A percentile compares a stretch with the other conserved stretches of the same genome.
Conservation (phyloP, 257 asterid genomes). For the Nicotiana sylvestris region DNA sequence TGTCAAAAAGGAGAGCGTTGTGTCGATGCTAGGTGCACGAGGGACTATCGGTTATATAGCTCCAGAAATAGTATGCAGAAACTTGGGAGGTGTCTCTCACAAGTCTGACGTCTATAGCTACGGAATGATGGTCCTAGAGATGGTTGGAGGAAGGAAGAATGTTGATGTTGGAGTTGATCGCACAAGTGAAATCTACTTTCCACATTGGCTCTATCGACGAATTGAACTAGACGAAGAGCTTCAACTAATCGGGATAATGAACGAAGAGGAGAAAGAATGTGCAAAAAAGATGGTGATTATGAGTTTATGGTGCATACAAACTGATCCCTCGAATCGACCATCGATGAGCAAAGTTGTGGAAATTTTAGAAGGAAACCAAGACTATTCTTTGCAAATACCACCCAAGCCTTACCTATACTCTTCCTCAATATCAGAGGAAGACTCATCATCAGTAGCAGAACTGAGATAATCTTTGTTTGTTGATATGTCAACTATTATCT, state of each 20-base stretch:
- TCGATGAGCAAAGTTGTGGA: conserved; percentile 31
- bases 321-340: conserved; percentile 19
- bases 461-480: background rate
- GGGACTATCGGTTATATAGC: conserved; percentile 20
- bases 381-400: conserved; percentile 21
- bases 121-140: conserved; percentile 26
- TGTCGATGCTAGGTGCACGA: too few species aligned
- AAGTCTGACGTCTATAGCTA: conserved; percentile 43
- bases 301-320: conserved; percentile 52
- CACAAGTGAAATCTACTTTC: conserved; percentile 21
- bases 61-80: conserved; percentile 18
- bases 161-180: background rate
- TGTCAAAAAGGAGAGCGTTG: too few species aligned
- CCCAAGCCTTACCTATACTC: conserved; percentile 21
- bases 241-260: background rate
- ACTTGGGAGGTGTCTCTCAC: conserved; percentile 32
- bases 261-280: conserved; percentile 15
- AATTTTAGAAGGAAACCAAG: conserved; percentile 29
- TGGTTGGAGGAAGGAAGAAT: conserved; percentile 13
- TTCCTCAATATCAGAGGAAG: conserved; percentile 2
- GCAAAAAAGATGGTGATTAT: conserved; percentile 30
- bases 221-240: background rate
- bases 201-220: conserved; percentile 23
- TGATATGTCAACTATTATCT: background rate
- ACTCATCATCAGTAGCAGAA: background rate